Evolutionary conservation across 768 basidiomycete species (phyloP), one percentile per base, ranked within the genome.

Genomic region (Suillus tomentosus): DNA sequence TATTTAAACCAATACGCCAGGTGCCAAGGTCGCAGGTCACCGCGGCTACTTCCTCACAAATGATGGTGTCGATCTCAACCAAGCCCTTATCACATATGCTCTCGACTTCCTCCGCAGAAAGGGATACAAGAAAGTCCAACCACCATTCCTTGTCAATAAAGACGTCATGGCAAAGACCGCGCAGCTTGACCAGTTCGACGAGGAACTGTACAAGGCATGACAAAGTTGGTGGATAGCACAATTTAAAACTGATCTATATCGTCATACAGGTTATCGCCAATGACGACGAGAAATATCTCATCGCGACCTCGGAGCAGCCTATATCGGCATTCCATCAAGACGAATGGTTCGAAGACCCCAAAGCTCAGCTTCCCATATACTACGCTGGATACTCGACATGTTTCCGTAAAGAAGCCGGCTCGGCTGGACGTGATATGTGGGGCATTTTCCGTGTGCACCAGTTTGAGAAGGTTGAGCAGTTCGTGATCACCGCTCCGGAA

Each of bases 361-460:
- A 93, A 56, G 87, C 85, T 31, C 94, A 96, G 74, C 88, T 99
- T n/a, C 97, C 97, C 2, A 84, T 97, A 73, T 84, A 85, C 79
- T 97, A 91, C 71, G 92, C 92, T 0, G 91, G 91, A 24, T 93
- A 90, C 76, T 93, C 90, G 71, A 99, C 96, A 17, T 99, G 96
- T 77, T 99, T 99, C 90, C 89, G 97, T 36, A 99, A 99, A 79
- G 97, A 99, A 80, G 97, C 97, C 3, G 97, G 97, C 40, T 92
- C 95, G 3, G 95, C 95, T 9, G 97, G 97, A 4, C 90, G 95
- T 62, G 97, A 99, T 70, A 98, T 96, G 84, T 98, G 97, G 95
- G 97, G 97, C 63, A 98, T 99, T 78, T 99, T 99, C 88, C 93
- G 97, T 27, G 96, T 99, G 62, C 97, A 99, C 74, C 97, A 99